phyloP scores from a whole-genome alignment of 306 rosid genomes.

The Ceratonia siliqua region DNA sequence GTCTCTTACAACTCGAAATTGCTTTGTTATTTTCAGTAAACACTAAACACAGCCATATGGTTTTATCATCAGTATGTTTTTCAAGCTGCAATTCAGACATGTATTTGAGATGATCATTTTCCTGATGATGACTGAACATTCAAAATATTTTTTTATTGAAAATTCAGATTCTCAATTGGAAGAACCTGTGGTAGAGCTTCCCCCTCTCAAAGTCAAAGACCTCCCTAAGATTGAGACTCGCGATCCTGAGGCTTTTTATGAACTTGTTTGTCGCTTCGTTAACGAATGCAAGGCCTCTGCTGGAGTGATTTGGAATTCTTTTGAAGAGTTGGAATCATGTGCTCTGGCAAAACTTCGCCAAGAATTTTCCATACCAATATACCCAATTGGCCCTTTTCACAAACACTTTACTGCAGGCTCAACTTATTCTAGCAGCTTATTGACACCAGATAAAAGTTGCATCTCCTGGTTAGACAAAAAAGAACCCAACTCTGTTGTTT shows the following conservation, averaged over 20 bases:
- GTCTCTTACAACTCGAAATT: not conserved
- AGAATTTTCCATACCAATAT: constrained; percentile 46
- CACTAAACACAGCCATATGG: too few species aligned
- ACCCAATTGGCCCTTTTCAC: constrained; percentile 71
- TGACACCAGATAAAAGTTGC: constrained; percentile 47
- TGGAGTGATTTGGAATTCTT: constrained; percentile 68
- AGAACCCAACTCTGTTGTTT: constrained; percentile 50
- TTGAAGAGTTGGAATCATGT: constrained; percentile 51
- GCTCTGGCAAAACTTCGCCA: constrained; percentile 32
- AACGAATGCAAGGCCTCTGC: constrained; percentile 45
- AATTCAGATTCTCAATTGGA: constrained; percentile 43
- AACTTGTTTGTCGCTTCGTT: constrained; percentile 21
- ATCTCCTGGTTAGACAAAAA: constrained; percentile 56
- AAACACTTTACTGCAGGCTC: constrained; percentile 36
- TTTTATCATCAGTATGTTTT: not conserved
- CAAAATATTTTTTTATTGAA: not conserved
- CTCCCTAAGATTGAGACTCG: constrained; percentile 39
- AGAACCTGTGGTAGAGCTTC: constrained; percentile 52
- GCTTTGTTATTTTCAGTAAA: not conserved
- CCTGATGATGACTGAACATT: not conserved
- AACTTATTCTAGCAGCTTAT: constrained; percentile 37
- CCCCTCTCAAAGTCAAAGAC: constrained; percentile 61
- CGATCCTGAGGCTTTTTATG: constrained; percentile 18
- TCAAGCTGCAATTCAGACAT: not conserved
- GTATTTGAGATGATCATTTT: constrained; percentile 2